phyloP scores from a whole-genome alignment of 176 grass and related monocot species.

The Oryza punctata region DNA sequence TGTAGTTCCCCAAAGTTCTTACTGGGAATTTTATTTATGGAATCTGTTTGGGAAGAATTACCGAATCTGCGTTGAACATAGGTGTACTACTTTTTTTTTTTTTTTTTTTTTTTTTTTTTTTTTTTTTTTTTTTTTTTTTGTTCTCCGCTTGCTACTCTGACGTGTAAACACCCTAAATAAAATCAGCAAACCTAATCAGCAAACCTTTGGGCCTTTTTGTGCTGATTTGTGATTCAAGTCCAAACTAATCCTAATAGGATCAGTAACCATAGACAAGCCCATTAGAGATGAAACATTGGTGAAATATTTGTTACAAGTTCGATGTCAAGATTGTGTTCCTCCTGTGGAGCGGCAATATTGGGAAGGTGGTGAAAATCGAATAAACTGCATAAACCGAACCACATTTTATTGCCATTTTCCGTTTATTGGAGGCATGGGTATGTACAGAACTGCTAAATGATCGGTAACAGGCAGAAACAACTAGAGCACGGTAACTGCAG shows the following conservation, averaged over 20 bases:
- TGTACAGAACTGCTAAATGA: not conserved
- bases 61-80: not conserved
- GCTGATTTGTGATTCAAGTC: not conserved
- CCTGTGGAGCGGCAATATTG: not conserved
- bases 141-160: not conserved
- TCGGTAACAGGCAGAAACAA: not conserved
- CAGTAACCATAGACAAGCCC: not conserved
- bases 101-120: no score
- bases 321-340: not conserved
- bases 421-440: not conserved
- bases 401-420: not conserved
- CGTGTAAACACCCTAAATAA: not conserved
- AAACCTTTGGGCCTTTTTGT: not conserved
- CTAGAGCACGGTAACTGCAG: slow-evolving; percentile 30
- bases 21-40: not conserved
- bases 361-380: not conserved
- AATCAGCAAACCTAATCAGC: not conserved
- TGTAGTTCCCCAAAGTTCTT: not conserved
- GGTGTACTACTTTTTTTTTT: not conserved
- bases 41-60: not conserved
- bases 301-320: no score
- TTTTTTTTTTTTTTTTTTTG: no score
- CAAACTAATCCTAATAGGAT: no score
- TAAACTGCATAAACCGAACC: not conserved
- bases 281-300: no score